These are phyloP conservation scores for Wickerhamomyces bovis DNA, from an alignment of 805 yeast genomes.

Conservation along the genomic window DNA sequence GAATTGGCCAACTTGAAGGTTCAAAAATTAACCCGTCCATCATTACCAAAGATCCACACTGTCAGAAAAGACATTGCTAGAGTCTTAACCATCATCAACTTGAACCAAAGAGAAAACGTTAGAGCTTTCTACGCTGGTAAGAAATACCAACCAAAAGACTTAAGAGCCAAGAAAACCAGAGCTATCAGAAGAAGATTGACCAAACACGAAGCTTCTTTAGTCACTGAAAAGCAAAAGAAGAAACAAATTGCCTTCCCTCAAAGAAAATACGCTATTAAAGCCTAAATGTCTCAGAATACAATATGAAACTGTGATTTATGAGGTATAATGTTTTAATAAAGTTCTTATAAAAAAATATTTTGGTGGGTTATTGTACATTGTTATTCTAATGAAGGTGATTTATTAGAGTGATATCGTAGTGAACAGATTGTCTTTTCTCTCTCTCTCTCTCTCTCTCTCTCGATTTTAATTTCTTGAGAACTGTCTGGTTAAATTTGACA, in stretches of 20 bases:
- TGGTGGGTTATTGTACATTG: not conserved
- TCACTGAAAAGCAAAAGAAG: constrained; percentile 89
- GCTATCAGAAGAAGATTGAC: constrained; percentile 97
- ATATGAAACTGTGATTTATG: not conserved
- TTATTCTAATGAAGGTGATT: not conserved
- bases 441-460: too few relatives aligned
- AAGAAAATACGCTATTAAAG: constrained; percentile 98
- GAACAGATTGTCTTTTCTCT: too few relatives aligned
- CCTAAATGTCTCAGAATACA: constrained; percentile 43
- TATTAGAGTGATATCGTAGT: not conserved
- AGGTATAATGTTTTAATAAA: not conserved
- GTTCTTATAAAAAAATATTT: not conserved
- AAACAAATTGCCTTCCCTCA: constrained; percentile 94
- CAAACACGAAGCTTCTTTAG: constrained; percentile 72
- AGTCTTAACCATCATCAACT: constrained; percentile 94
- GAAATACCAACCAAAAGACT: constrained; percentile 96
- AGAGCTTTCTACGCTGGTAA: constrained; percentile 92
- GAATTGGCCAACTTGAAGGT: constrained; percentile 95
- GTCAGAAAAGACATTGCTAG: constrained; percentile 99
- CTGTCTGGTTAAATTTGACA: too few relatives aligned
- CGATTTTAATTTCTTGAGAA: too few relatives aligned
- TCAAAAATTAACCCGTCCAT: constrained; percentile 88
- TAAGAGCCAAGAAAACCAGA: constrained; percentile 99
- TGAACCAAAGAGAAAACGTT: constrained; percentile 91
- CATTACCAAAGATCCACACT: constrained; percentile 92